Evolutionary conservation across 768 basidiomycete species (phyloP).

Genomic region (Boletus huronensis): DNA sequence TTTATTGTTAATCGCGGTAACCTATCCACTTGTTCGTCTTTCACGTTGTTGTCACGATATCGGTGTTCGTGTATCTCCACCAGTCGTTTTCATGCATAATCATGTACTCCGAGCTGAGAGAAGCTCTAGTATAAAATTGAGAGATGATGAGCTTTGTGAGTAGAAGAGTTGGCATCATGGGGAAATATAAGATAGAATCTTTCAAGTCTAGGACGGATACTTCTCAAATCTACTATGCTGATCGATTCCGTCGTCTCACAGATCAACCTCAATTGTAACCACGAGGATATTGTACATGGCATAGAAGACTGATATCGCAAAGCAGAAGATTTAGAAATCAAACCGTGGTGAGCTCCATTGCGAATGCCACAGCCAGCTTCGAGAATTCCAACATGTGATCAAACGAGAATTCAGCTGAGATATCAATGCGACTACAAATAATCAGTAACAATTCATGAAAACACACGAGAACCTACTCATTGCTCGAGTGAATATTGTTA

Average conservation of each 20-base stretch:
- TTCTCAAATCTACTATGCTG: no score
- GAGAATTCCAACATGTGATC: conserved; percentile 87
- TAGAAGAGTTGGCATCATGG: no score
- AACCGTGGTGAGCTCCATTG: conserved; percentile 64
- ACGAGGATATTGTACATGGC: background rate
- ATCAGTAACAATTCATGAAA: conserved; percentile 36
- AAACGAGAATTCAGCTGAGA: conserved; percentile 88
- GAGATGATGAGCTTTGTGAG: background rate
- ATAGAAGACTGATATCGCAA: background rate
- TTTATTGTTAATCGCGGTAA: conserved; percentile 3
- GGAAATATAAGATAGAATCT: no score
- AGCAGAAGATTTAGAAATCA: background rate
- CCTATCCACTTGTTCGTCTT: background rate
- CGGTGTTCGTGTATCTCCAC: background rate
- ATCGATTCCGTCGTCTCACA: no score
- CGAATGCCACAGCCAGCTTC: conserved; percentile 77
- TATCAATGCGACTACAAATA: conserved; percentile 65
- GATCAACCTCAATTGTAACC: background rate
- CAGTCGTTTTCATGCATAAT: background rate
- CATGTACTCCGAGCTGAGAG: background rate
- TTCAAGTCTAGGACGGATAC: no score
- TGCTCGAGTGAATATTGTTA: conserved; percentile 71
- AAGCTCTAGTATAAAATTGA: background rate
- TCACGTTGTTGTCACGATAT: background rate
- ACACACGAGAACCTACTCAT: conserved; percentile 60